Percentiles rank a stretch among this genome's conserved stretches.
phyloP scores from a whole-genome alignment of 1,284 basidiomycete species.

The Apiotrichum laibachii region DNA sequence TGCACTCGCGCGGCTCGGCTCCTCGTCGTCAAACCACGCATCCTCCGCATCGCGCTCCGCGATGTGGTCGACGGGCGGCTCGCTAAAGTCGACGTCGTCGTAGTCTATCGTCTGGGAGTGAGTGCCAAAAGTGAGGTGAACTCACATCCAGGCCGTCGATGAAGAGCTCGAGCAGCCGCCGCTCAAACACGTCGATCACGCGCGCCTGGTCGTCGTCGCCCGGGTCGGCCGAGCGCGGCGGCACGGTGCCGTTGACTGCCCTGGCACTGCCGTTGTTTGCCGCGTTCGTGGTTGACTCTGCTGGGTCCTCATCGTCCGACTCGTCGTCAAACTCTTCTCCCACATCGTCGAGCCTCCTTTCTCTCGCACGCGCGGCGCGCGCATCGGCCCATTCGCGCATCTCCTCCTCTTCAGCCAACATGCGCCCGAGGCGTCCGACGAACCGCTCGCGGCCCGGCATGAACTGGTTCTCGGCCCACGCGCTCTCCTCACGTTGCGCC shows the following conservation, averaged over 20 bases:
- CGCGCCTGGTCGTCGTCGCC: conserved; percentile 33
- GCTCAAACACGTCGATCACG: conserved; percentile 41
- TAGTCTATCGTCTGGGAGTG: conserved; percentile 43
- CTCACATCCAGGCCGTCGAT: conserved; percentile 50
- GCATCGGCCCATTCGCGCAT: conserved; percentile 42
- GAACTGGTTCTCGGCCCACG: conserved; percentile 35
- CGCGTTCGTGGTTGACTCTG: neutral
- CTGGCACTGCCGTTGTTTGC: neutral
- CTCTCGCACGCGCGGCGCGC: conserved; percentile 33
- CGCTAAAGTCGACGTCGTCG: conserved; percentile 42
- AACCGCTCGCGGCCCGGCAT: conserved; percentile 31
- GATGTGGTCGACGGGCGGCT: conserved; percentile 41
- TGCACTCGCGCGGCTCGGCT: conserved; percentile 25
- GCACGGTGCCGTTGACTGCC: neutral
- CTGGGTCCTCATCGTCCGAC: conserved; percentile 36
- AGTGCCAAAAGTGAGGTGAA: neutral
- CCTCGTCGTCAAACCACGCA: conserved; percentile 49
- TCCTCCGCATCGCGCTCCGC: conserved; percentile 41
- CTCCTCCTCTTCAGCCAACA: conserved; percentile 46
- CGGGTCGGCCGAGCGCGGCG: conserved; percentile 3
- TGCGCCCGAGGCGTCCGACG: conserved; percentile 45
- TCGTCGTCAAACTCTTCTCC: conserved; percentile 45
- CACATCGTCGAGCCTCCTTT: conserved; percentile 32
- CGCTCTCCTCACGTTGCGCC: conserved; percentile 32
- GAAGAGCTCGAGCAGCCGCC: conserved; percentile 45